Evolutionary conservation across 306 rosid species (phyloP).

Genomic region (Medicago ruthenica): DNA sequence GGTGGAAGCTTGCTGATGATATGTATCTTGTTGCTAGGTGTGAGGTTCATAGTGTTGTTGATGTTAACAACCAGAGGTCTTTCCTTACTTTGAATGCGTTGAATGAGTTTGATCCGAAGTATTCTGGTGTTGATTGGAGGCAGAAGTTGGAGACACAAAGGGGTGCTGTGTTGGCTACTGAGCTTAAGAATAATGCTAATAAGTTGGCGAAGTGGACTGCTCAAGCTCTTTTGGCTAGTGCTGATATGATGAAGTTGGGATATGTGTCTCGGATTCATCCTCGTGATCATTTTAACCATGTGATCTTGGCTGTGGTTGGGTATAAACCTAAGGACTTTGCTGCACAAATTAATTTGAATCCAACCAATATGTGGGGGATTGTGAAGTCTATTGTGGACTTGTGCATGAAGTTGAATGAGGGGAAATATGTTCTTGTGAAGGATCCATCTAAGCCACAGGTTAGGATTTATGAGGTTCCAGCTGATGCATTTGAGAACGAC

Average conservation of each 20-base stretch:
- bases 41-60: conserved; percentile 91
- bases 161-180: conserved; percentile 97
- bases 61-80: conserved; percentile 79
- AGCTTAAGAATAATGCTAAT: conserved; percentile 92
- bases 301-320: conserved; percentile 84
- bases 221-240: conserved; percentile 82
- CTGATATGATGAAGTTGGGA: conserved; percentile 95
- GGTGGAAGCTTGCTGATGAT: conserved; percentile 91
- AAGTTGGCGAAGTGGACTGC: conserved; percentile 98
- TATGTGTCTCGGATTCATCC: conserved; percentile 95
- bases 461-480: conserved; percentile 92
- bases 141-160: conserved; percentile 97
- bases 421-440: conserved; percentile 89
- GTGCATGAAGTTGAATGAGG: conserved; percentile 95
- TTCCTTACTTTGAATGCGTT: conserved; percentile 87
- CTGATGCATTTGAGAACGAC: conserved; percentile 90
- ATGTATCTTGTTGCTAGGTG: conserved; percentile 89
- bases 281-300: conserved; percentile 92
- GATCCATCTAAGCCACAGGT: conserved; percentile 95
- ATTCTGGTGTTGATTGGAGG: conserved; percentile 94
- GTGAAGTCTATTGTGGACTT: conserved; percentile 91
- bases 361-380: conserved; percentile 91
- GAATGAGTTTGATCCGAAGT: conserved; percentile 89
- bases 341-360: conserved; percentile 76
- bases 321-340: conserved; percentile 92